Percentiles rank a stretch among this genome's conserved stretches.
Evolutionary conservation across 2,329 filamentous ascomycete species (phyloP).

Genomic region (Atkinsonella texensis): DNA sequence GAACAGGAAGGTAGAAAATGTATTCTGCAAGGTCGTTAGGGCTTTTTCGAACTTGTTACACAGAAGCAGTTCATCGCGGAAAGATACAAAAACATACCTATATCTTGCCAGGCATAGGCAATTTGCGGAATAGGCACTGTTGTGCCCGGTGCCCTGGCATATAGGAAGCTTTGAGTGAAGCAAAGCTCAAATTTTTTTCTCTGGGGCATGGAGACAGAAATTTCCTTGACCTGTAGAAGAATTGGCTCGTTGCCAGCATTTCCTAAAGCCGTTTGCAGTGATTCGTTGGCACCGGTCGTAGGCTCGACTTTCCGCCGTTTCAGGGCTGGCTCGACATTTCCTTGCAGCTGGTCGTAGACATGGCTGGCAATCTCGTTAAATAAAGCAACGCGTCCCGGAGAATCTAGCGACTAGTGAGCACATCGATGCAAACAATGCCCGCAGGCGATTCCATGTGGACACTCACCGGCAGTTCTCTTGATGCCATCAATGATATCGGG

Average conservation of each 20-base stretch:
- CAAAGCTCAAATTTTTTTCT: conserved; percentile 57
- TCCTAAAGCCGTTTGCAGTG: neutral
- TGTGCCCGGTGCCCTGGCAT: conserved; percentile 41
- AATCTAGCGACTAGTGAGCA: conserved; percentile 26
- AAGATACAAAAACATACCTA: conserved; percentile 33
- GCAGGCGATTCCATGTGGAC: neutral
- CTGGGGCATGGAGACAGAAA: conserved; percentile 54
- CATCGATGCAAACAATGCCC: neutral
- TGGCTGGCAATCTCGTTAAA: conserved; percentile 46
- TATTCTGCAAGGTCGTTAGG: conserved; percentile 33
- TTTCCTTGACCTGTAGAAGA: conserved; percentile 50
- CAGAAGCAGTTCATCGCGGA: too few relatives aligned
- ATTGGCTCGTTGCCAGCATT: conserved; percentile 38
- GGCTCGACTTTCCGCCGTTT: conserved; percentile 40
- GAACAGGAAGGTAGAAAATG: conserved; percentile 51
- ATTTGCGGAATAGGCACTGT: conserved; percentile 40
- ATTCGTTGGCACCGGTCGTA: conserved; percentile 12
- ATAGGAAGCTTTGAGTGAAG: conserved; percentile 47
- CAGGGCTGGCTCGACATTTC: conserved; percentile 31
- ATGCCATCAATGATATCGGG: conserved; percentile 46
- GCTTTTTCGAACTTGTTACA: neutral
- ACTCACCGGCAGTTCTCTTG: conserved; percentile 38
- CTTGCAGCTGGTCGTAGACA: conserved; percentile 32
- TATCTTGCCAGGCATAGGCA: conserved; percentile 47
- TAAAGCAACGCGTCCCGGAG: conserved; percentile 34